Evolutionary conservation across 2,329 filamentous ascomycete species (phyloP).

Genomic region (Penicillium crustosum): DNA sequence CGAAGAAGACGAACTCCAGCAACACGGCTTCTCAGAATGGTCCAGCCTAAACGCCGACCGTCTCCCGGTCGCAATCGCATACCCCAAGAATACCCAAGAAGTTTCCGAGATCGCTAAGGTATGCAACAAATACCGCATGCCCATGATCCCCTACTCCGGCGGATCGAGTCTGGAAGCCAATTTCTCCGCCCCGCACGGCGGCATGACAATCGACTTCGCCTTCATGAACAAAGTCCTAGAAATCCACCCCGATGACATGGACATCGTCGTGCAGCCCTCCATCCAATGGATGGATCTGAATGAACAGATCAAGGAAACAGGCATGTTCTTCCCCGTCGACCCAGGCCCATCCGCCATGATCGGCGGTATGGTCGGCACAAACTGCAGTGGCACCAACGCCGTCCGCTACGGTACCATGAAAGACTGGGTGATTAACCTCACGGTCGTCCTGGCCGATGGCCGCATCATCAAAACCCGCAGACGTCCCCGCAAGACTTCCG

Average conservation of each 20-base stretch:
- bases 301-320: slow-evolving; percentile 67
- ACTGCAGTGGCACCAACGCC: slow-evolving; percentile 63
- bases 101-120: slow-evolving; percentile 66
- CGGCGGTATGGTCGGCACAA: slow-evolving; percentile 65
- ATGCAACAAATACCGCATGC: slow-evolving; percentile 76
- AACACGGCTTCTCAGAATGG: slow-evolving; percentile 70
- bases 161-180: slow-evolving; percentile 87
- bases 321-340: slow-evolving; percentile 88
- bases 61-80: slow-evolving; percentile 64
- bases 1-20: slow-evolving; percentile 62
- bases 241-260: slow-evolving; percentile 84
- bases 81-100: slow-evolving; percentile 63
- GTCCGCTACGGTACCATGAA: slow-evolving; percentile 73
- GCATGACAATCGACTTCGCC: slow-evolving; percentile 85
- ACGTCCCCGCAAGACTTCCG: slow-evolving; percentile 66
- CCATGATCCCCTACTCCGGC: slow-evolving; percentile 83
- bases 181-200: slow-evolving; percentile 82
- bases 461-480: slow-evolving; percentile 60
- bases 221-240: slow-evolving; percentile 81
- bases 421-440: slow-evolving; percentile 71
- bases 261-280: slow-evolving; percentile 86
- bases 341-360: slow-evolving; percentile 66
- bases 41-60: slow-evolving; percentile 65
- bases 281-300: slow-evolving; percentile 93
- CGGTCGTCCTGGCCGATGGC: slow-evolving; percentile 69